Base-by-base conservation (phyloP, 2,329 filamentous ascomycete species). In the Onygenales sp. region DNA sequence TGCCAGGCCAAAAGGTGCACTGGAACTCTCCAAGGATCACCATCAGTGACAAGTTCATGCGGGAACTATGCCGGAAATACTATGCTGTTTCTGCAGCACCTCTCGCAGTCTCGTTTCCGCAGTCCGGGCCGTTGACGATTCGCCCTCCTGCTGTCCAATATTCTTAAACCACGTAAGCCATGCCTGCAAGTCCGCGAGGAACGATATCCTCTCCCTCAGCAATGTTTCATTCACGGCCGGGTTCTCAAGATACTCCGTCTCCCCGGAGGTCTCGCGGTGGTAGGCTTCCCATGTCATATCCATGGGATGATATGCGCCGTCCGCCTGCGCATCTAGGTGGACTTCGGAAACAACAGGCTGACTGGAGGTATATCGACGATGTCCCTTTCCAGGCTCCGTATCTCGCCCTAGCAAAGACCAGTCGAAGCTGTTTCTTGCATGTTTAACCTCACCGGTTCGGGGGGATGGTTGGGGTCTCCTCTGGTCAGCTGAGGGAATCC, bases 321-420 rank as follows among this genome's bases (percentile, higher is more conserved):
- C 61, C 11, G 66, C 67, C 51, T 64, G 64, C 0, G 66, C 70
- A 51, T 71, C 67, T 6, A 72, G 56, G 52, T 66, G 63, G 8
- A 69, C 61, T 57, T 73, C 70, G 0, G 68, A 70, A 21, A 72
- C 65, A 1, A 73, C 57, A 17, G 70, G 68, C 2, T 66, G 64
- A 2, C 69, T 71, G 5, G 62, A 54, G 32, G 70, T 67, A 14
- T 58, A 57, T 10, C 49, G 49, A 9, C 21, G 27, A 33, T 54
- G 49, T 14, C 21, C 40, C 7, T 58, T 53, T 9, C 49, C 45
- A 14, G 53, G 39, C 33, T 58, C 54, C 6, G 50, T 31, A 13
- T 54, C 50, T 46, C 54, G 62, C 13, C 60, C 64, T 11, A 72
- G 57, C 1, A 73, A 58, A 47, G 63, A 63, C 52, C 63, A 63